Conservation (phyloP, 257 asterid genomes). For the Plantago elongata region DNA sequence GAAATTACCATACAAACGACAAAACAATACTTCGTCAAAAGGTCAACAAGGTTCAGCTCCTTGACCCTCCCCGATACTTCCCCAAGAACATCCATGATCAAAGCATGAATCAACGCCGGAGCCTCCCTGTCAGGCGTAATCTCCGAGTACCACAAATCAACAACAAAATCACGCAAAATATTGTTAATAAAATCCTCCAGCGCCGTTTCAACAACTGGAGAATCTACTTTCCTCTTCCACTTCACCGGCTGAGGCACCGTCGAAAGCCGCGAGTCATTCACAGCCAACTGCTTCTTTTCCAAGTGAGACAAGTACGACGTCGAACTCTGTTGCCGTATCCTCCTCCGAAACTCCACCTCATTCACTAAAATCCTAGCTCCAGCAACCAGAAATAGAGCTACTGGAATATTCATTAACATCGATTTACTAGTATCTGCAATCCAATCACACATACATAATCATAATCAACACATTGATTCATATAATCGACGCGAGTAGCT, state of each 20-base stretch:
- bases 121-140: conserved; percentile 93
- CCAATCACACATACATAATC: conserved; percentile 23
- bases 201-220: conserved; percentile 85
- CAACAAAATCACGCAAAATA: conserved; percentile 80
- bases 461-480: conserved; percentile 9
- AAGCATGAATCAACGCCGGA: conserved; percentile 61
- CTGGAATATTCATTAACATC: conserved; percentile 88
- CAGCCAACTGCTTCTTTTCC: conserved; percentile 85
- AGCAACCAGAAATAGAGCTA: conserved; percentile 70
- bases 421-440: conserved; percentile 92
- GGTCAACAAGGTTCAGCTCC: conserved; percentile 83
- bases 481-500: not conserved
- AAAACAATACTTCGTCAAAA: conserved; percentile 68
- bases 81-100: conserved; percentile 88
- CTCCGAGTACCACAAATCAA: conserved; percentile 85
- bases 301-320: conserved; percentile 69
- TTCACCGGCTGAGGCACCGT: conserved; percentile 51
- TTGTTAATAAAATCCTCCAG: conserved; percentile 68
- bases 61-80: conserved; percentile 80
- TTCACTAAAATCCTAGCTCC: conserved; percentile 67
- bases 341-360: conserved; percentile 82
- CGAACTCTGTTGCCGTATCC: conserved; percentile 45
- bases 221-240: conserved; percentile 88
- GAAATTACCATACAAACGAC: conserved; percentile 10
- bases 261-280: conserved; percentile 83